A percentile compares a stretch with the other conserved stretches of the same genome.
phyloP scores from a whole-genome alignment of 1,284 basidiomycete genomes.

The Pseudozyma sp. region DNA sequence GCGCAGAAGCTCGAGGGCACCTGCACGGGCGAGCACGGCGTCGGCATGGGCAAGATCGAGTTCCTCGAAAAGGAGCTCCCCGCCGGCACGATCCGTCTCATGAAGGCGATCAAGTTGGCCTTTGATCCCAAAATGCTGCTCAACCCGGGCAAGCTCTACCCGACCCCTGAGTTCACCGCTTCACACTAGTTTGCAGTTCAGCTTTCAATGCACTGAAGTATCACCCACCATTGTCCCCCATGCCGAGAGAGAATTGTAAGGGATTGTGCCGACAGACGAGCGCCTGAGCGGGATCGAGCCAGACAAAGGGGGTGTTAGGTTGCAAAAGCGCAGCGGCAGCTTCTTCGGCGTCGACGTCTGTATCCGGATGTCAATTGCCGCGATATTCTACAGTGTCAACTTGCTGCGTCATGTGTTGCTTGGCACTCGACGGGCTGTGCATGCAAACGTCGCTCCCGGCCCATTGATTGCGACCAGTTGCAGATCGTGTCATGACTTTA shows the following conservation, averaged over 20 bases:
- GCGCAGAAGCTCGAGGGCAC: slow-evolving; percentile 72
- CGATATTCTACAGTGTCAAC: background rate
- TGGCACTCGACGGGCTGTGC: background rate
- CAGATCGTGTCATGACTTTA: too few relatives aligned
- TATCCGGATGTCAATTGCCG: background rate
- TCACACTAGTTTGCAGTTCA: slow-evolving; percentile 3
- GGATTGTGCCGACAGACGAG: too few relatives aligned
- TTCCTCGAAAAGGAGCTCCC: slow-evolving; percentile 58
- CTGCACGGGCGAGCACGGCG: slow-evolving; percentile 69
- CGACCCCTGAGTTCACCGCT: slow-evolving; percentile 13
- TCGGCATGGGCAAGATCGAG: slow-evolving; percentile 58
- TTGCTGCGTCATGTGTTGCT: background rate
- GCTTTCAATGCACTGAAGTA: too few relatives aligned
- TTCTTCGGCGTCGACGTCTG: background rate
- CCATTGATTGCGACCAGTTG: too few relatives aligned
- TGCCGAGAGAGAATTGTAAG: too few relatives aligned
- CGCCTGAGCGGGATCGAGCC: too few relatives aligned
- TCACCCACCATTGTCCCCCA: too few relatives aligned
- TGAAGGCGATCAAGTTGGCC: slow-evolving; percentile 53
- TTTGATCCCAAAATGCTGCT: slow-evolving; percentile 59
- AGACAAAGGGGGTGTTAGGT: too few relatives aligned
- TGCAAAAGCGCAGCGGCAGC: too few relatives aligned
- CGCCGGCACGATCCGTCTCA: slow-evolving; percentile 48
- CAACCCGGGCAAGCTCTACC: slow-evolving; percentile 61
- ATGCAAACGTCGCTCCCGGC: too few relatives aligned